Conservation (phyloP, 768 basidiomycete genomes). For the Tulasnella sp. region DNA sequence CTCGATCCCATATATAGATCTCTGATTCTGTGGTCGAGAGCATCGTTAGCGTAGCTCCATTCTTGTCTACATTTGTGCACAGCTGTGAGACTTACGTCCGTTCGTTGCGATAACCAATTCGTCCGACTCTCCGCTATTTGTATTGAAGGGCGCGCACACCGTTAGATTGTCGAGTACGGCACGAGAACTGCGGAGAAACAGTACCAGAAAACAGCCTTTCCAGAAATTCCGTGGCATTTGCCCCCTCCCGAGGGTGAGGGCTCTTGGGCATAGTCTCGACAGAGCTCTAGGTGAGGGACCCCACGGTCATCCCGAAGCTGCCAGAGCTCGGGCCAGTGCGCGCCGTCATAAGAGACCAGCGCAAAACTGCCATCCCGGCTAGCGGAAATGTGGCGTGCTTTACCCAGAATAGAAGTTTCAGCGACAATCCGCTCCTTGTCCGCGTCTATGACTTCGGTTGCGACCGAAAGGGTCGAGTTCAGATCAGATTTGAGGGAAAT, state of each 20-base stretch:
- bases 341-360: constrained; percentile 69
- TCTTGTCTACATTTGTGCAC: neutral
- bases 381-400: constrained; percentile 66
- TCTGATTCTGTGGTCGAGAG: constrained; percentile 52
- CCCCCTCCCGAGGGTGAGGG: constrained; percentile 72
- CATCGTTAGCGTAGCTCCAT: neutral
- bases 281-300: neutral
- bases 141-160: neutral
- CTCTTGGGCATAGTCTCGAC: constrained; percentile 43
- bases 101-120: constrained; percentile 74
- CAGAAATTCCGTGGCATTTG: constrained; percentile 71
- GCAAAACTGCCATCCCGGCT: constrained; percentile 60
- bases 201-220: constrained; percentile 41
- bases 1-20: constrained; percentile 82
- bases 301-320: constrained; percentile 50
- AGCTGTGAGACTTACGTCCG: constrained; percentile 43
- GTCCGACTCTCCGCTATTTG: constrained; percentile 55
- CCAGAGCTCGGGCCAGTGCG: constrained; percentile 75
- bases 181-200: constrained; percentile 39
- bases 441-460: constrained; percentile 38
- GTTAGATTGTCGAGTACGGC: neutral
- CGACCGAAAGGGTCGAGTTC: constrained; percentile 41
- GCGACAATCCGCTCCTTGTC: constrained; percentile 53
- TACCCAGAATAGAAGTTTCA: constrained; percentile 67
- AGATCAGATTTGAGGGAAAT: neutral